Conservation (phyloP, 2,329 filamentous ascomycete species). For the Domatiomyces catenatus region DNA sequence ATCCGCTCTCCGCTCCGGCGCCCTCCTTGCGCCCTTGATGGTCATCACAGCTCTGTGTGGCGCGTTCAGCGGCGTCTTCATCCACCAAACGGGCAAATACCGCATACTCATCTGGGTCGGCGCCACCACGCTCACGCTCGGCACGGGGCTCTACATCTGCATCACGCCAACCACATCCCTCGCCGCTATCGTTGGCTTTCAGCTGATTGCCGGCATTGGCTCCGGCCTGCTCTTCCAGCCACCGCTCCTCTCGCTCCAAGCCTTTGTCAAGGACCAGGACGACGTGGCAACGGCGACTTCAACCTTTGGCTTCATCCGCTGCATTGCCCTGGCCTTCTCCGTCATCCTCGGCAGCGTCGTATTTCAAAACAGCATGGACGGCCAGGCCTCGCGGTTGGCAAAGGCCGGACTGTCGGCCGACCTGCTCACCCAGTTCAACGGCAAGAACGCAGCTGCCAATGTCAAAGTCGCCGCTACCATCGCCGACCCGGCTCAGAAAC, state of each 20-base stretch:
- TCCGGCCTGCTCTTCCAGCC: constrained; percentile 39
- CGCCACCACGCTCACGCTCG: constrained; percentile 27
- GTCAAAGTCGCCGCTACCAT: constrained; percentile 16
- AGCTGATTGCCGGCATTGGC: constrained; percentile 28
- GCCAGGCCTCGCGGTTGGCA: constrained; percentile 7
- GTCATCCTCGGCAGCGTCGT: constrained; percentile 44
- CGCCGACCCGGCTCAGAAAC: constrained; percentile 19
- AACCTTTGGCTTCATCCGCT: constrained; percentile 45
- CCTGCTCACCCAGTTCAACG: constrained; percentile 10
- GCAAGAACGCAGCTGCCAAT: constrained; percentile 20
- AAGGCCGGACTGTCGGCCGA: constrained; percentile 17
- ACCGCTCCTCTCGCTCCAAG: constrained; percentile 42
- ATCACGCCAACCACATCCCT: constrained; percentile 30
- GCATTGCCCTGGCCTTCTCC: constrained; percentile 42
- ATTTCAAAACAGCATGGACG: constrained; percentile 26
- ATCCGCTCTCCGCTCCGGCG: constrained; percentile 42
- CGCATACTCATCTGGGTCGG: constrained; percentile 33
- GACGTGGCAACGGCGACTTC: constrained; percentile 45
- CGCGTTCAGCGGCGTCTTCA: constrained; percentile 33
- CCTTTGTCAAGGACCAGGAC: constrained; percentile 30
- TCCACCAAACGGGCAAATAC: constrained; percentile 37
- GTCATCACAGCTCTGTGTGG: constrained; percentile 30
- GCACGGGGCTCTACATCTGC: constrained; percentile 33
- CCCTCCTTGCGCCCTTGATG: constrained; percentile 47
- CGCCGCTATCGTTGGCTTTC: constrained; percentile 28